Evolutionary conservation across 2,329 filamentous ascomycete species (phyloP), one percentile per base, ranked within the genome.

Genomic region (Diaporthe citrichinensis): DNA sequence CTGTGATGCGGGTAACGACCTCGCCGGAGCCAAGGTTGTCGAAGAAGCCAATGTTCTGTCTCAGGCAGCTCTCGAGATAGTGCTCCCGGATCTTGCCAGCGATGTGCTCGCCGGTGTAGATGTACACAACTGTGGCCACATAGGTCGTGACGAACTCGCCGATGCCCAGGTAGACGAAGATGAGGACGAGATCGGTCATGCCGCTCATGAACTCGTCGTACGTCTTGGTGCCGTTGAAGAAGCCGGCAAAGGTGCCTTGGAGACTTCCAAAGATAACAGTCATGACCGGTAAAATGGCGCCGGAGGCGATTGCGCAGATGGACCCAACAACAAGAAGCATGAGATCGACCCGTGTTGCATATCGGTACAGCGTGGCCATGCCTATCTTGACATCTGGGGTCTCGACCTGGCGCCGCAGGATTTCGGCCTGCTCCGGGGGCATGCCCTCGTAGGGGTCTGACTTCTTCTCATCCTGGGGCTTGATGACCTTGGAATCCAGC

Each of bases 1-100:
- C 93, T 0, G 96, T 98, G 79, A 98, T 98, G 78, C 96, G 93
- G 1, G 96, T 98, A 0, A 96, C 98, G 76, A 98, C 94, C 84
- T 98, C 97, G 75, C 96, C 96, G 46, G 95, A 94, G 71, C 96
- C 96, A 20, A 98, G 89, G 81, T 97, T 97, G 84, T 98, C 97
- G 84, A 97, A 98, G 84, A 95, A 98, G 61, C 92, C 95, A 82
- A 98, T 96, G 82, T 98, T 98, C 83, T 98, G 95, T 76, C 92
- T 91, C 86, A 98, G 87, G 81, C 95, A 96, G 77, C 94, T 95
- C 79, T 92, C 90, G 9, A 99, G 90, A 80, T 98, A 98, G 79
- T 94, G 90, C 81, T 94, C 91, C 75, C 96, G 92, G 79, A 96
- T 94, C 85, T 95, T 94, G 77, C 91, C 90, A 75, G 92, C 92